Evolutionary conservation across 1,139 yeast genomes (phyloP).

Genomic region (Pichia sp.): DNA sequence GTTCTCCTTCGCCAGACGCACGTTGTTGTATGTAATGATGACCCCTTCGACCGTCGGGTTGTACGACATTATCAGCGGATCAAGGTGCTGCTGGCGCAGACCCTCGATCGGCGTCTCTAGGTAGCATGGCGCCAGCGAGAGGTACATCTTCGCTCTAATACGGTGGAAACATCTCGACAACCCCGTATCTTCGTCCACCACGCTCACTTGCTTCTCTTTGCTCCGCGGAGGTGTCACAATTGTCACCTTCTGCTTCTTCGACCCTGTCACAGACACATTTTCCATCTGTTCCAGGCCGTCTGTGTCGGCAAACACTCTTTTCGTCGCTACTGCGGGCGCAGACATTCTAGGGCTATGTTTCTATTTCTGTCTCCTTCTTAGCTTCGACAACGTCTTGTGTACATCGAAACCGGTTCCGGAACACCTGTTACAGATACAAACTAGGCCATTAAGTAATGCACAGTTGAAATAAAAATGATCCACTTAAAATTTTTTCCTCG

Average conservation of each 20-base stretch:
- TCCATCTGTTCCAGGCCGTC: too few relatives aligned
- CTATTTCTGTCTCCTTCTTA: too few relatives aligned
- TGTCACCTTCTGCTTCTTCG: slow-evolving; percentile 1
- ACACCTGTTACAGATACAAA: too few relatives aligned
- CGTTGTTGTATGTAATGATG: slow-evolving; percentile 69
- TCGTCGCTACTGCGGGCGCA: not conserved
- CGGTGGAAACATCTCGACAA: slow-evolving; percentile 56
- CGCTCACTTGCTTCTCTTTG: not conserved
- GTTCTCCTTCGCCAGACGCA: slow-evolving; percentile 41
- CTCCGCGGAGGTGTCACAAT: not conserved
- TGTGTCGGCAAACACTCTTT: slow-evolving; percentile 6
- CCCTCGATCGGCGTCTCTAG: slow-evolving; percentile 68
- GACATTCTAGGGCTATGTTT: not conserved
- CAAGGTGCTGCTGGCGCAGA: slow-evolving; percentile 79
- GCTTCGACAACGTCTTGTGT: too few relatives aligned
- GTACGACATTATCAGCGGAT: slow-evolving; percentile 83
- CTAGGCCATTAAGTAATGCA: too few relatives aligned
- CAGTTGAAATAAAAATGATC: not conserved
- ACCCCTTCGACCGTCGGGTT: slow-evolving; percentile 74
- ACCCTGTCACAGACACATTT: too few relatives aligned
- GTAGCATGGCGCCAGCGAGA: slow-evolving; percentile 82
- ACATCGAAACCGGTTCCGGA: too few relatives aligned
- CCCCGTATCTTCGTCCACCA: slow-evolving; percentile 10
- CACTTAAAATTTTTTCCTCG: not conserved
- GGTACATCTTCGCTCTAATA: slow-evolving; percentile 62